Conservation (phyloP, 176 grass and related monocot genomes). For the Cenchrus americanus region DNA sequence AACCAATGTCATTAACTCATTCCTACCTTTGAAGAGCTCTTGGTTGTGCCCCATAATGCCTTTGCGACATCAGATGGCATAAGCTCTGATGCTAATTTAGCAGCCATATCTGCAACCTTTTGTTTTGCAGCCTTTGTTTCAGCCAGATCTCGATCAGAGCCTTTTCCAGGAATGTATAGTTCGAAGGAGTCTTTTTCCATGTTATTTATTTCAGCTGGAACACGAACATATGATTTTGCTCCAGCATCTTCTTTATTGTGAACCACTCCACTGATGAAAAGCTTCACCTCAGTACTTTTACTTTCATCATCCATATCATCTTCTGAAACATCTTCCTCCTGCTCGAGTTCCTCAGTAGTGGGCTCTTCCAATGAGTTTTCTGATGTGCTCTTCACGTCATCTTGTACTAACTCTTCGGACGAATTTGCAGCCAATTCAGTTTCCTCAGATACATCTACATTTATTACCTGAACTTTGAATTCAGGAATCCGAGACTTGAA, state of each 20-base stretch:
- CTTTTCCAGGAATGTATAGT: slow-evolving; percentile 71
- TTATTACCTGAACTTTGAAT: slow-evolving; percentile 74
- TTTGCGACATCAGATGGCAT: slow-evolving; percentile 87
- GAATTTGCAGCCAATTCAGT: slow-evolving; percentile 58
- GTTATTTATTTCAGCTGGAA: slow-evolving; percentile 85
- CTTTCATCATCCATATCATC: slow-evolving; percentile 55
- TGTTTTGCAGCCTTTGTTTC: slow-evolving; percentile 69
- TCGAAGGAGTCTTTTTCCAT: slow-evolving; percentile 83
- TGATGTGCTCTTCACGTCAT: slow-evolving; percentile 57
- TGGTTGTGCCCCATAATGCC: slow-evolving; percentile 72
- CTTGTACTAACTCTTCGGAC: slow-evolving; percentile 60
- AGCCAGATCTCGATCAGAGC: slow-evolving; percentile 48
- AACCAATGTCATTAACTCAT: not conserved
- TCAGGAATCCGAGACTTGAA: slow-evolving; percentile 79
- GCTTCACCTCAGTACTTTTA: slow-evolving; percentile 66
- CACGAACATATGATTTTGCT: slow-evolving; percentile 61
- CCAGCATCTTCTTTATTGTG: slow-evolving; percentile 80
- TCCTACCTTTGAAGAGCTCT: slow-evolving; percentile 72
- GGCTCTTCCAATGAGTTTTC: slow-evolving; percentile 54
- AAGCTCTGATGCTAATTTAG: slow-evolving; percentile 81
- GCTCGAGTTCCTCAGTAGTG: slow-evolving; percentile 43
- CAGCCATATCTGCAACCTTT: slow-evolving; percentile 70
- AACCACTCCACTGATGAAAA: slow-evolving; percentile 90
- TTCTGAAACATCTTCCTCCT: slow-evolving; percentile 60
- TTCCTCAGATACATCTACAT: slow-evolving; percentile 61